Evolutionary conservation across 2,329 filamentous ascomycete genomes (phyloP).

Genomic region (Diaporthe ampelina): DNA sequence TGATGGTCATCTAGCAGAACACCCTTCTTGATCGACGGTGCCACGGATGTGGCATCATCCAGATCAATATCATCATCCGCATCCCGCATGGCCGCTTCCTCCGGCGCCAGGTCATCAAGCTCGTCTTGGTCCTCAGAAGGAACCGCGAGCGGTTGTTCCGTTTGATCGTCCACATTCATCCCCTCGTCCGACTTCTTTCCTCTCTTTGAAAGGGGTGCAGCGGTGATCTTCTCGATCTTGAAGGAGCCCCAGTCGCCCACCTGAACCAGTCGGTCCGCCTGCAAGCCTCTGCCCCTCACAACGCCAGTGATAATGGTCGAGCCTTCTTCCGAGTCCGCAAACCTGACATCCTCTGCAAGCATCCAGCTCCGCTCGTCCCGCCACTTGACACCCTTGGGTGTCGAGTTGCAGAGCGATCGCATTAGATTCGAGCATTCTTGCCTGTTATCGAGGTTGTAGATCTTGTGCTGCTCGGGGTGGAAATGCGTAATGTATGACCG

Average conservation of each 20-base stretch:
- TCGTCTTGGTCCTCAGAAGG: slow-evolving; percentile 88
- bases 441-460: slow-evolving; percentile 88
- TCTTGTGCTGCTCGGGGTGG: slow-evolving; percentile 91
- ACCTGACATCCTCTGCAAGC: slow-evolving; percentile 85
- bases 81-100: slow-evolving; percentile 81
- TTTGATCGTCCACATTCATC: slow-evolving; percentile 76
- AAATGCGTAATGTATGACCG: slow-evolving; percentile 96
- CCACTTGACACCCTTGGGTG: slow-evolving; percentile 95
- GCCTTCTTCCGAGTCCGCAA: slow-evolving; percentile 72
- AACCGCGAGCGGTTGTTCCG: slow-evolving; percentile 73
- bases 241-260: slow-evolving; percentile 95
- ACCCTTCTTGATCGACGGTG: slow-evolving; percentile 76
- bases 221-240: slow-evolving; percentile 89
- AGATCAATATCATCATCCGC: slow-evolving; percentile 68
- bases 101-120: slow-evolving; percentile 85
- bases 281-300: slow-evolving; percentile 87
- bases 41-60: slow-evolving; percentile 57
- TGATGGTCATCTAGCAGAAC: slow-evolving; percentile 97
- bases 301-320: slow-evolving; percentile 85
- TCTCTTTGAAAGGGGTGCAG: slow-evolving; percentile 76
- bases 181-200: slow-evolving; percentile 72
- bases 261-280: slow-evolving; percentile 90
- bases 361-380: slow-evolving; percentile 97
- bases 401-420: slow-evolving; percentile 90
- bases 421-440: slow-evolving; percentile 94